Evolutionary conservation across 2,329 filamentous ascomycete species (phyloP).

Genomic region (Periconia sp.): DNA sequence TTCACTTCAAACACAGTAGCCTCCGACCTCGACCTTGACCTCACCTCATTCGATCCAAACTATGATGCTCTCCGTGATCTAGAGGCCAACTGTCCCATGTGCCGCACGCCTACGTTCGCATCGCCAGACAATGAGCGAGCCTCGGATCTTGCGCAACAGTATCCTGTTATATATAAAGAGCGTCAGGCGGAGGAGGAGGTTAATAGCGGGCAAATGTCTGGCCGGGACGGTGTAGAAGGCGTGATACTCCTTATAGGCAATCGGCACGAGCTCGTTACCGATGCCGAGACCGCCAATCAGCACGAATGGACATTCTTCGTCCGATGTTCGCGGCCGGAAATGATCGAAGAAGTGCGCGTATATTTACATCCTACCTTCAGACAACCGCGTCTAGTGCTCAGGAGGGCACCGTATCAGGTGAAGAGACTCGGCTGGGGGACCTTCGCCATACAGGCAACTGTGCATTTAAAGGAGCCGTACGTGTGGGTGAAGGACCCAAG

Average conservation of each 20-base stretch:
- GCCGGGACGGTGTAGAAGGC: constrained; percentile 41
- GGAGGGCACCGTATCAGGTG: constrained; percentile 49
- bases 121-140: constrained; percentile 30
- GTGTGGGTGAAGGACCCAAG: constrained; percentile 51
- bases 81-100: constrained; percentile 55
- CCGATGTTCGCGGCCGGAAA: constrained; percentile 48
- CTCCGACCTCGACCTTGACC: constrained; percentile 45
- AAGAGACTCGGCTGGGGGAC: constrained; percentile 50
- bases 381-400: constrained; percentile 41
- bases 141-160: constrained; percentile 37
- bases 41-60: constrained; percentile 47
- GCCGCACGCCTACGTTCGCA: constrained; percentile 49
- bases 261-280: constrained; percentile 40
- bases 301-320: constrained; percentile 58
- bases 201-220: constrained; percentile 27
- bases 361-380: constrained; percentile 52
- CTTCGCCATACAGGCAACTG: constrained; percentile 48
- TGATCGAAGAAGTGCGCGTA: constrained; percentile 53
- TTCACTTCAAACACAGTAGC: constrained; percentile 49
- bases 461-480: constrained; percentile 52
- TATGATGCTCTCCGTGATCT: constrained; percentile 36
- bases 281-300: constrained; percentile 34
- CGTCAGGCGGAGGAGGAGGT: constrained; percentile 43
- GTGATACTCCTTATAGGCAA: constrained; percentile 55
- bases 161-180: constrained; percentile 45